These are phyloP conservation scores for Sugiyamaella smithiae DNA, from an alignment of 805 yeast species.

Conservation along the genomic window DNA sequence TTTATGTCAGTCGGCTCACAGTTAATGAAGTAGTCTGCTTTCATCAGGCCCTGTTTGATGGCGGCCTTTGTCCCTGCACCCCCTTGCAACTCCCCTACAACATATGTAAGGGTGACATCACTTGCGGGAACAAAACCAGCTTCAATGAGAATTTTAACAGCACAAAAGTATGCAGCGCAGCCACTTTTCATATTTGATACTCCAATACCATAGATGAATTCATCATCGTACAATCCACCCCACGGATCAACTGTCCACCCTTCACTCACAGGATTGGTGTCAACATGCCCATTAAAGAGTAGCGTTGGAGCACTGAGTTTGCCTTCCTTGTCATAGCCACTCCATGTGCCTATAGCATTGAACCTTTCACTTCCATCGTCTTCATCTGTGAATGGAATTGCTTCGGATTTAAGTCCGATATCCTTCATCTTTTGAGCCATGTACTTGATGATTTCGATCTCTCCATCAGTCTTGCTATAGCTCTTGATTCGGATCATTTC, in stretches of 20 bases:
- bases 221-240: slow-evolving; percentile 4
- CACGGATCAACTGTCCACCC: slow-evolving; percentile 9
- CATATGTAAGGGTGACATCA: slow-evolving; percentile 2
- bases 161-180: slow-evolving; percentile 6
- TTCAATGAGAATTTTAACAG: slow-evolving; percentile 1
- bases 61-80: slow-evolving; percentile 5
- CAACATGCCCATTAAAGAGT: slow-evolving; percentile 6
- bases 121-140: not conserved
- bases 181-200: slow-evolving; percentile 7
- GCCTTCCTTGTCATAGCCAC: not conserved
- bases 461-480: slow-evolving; percentile 5
- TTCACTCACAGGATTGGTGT: slow-evolving; percentile 4
- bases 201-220: slow-evolving; percentile 5
- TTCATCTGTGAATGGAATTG: slow-evolving; percentile 2
- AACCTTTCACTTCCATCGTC: not conserved
- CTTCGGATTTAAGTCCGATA: slow-evolving; percentile 2
- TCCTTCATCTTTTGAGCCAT: not conserved
- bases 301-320: not conserved
- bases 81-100: slow-evolving; percentile 7
- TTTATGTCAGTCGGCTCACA: slow-evolving; percentile 5
- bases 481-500: slow-evolving; percentile 6
- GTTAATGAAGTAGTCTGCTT: slow-evolving; percentile 6
- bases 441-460: slow-evolving; percentile 3
- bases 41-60: slow-evolving; percentile 5
- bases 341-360: slow-evolving; percentile 5